Evolutionary conservation across 306 rosid species (phyloP).

Genomic region (Purshia tridentata): DNA sequence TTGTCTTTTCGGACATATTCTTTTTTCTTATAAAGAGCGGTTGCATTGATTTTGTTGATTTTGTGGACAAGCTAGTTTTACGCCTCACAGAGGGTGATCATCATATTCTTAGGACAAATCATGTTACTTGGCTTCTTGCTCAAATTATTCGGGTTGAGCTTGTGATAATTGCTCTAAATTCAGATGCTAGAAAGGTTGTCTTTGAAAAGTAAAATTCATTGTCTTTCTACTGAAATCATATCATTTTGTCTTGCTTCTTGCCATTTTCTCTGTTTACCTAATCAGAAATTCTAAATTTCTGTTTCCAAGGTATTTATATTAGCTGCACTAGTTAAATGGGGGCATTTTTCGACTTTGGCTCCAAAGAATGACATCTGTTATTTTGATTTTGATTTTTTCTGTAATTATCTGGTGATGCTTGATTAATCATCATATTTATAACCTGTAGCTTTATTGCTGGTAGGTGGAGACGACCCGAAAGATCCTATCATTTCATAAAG

Average conservation of each 20-base stretch:
- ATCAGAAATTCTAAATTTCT: constrained; percentile 8
- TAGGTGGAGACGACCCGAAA: constrained; percentile 96
- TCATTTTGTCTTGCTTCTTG: constrained; percentile 25
- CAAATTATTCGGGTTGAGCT: constrained; percentile 86
- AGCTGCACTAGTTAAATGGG: constrained; percentile 8
- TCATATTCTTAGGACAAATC: constrained; percentile 80
- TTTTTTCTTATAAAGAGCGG: constrained; percentile 88
- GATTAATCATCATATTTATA: constrained; percentile 22
- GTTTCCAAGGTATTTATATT: constrained; percentile 16
- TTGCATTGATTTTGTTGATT: constrained; percentile 90
- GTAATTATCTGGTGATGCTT: constrained; percentile 18
- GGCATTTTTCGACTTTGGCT: constrained; percentile 15
- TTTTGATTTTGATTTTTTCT: constrained; percentile 22
- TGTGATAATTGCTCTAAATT: constrained; percentile 87
- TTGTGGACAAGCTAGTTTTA: constrained; percentile 90
- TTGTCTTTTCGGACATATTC: constrained; percentile 88
- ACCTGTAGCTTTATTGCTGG: constrained; percentile 18
- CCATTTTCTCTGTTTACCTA: not conserved
- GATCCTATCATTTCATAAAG: constrained; percentile 89
- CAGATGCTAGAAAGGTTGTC: constrained; percentile 92
- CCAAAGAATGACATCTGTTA: constrained; percentile 24
- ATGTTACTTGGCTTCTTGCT: constrained; percentile 93
- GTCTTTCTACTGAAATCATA: not conserved
- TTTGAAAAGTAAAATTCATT: constrained; percentile 24
- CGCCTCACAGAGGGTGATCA: constrained; percentile 85